These are phyloP conservation scores for Boletus edulis DNA, from an alignment of 768 basidiomycete species.

Conservation along the genomic window DNA sequence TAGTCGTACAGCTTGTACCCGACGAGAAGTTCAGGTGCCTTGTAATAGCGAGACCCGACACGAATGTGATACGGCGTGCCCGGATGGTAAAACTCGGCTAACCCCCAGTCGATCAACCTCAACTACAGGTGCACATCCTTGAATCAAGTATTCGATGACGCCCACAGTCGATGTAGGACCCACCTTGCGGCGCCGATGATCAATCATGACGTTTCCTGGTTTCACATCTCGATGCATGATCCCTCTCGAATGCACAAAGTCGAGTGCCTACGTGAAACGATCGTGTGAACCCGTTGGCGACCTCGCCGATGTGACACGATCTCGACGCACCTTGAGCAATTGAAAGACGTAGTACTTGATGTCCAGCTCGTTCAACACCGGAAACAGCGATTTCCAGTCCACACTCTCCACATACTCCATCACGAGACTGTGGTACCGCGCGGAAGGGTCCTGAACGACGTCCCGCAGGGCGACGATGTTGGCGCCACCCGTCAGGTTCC, in stretches of 20 bases:
- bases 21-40: constrained; percentile 69
- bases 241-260: constrained; percentile 69
- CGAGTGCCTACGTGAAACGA: constrained; percentile 43
- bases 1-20: constrained; percentile 74
- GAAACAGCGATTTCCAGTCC: constrained; percentile 62
- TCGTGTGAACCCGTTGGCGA: neutral
- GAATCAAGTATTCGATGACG: neutral
- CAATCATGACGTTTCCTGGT: constrained; percentile 74
- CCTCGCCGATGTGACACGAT: neutral
- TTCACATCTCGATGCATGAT: constrained; percentile 73
- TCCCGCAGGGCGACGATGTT: constrained; percentile 66
- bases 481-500: constrained; percentile 67
- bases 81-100: constrained; percentile 76
- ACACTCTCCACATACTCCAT: constrained; percentile 69
- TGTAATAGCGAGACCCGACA: constrained; percentile 71
- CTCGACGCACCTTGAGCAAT: constrained; percentile 46
- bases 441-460: constrained; percentile 63
- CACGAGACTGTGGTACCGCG: constrained; percentile 60
- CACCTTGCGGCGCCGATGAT: constrained; percentile 59
- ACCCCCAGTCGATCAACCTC: constrained; percentile 70
- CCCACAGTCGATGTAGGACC: constrained; percentile 15
- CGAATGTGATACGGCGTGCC: constrained; percentile 69
- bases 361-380: constrained; percentile 59
- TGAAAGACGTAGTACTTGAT: constrained; percentile 69
- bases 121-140: constrained; percentile 31